A percentile compares a stretch with the other conserved stretches of the same genome.
Conservation (phyloP, 23 red algal species). For the Chondrus crispus region DNA sequence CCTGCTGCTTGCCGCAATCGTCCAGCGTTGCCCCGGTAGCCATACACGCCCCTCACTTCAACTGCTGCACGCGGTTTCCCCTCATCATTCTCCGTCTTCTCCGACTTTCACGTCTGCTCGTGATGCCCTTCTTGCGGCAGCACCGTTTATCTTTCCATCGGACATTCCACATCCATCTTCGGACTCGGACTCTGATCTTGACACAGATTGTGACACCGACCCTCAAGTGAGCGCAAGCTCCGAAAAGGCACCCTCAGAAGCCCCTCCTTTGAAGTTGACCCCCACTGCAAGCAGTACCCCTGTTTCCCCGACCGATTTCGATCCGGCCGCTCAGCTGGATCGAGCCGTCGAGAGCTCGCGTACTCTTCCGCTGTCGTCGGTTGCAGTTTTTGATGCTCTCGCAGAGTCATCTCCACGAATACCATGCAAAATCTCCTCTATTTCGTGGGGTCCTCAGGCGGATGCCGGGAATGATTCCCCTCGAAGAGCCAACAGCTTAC, state of each 20-base stretch:
- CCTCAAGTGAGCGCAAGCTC: neutral
- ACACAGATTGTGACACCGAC: neutral
- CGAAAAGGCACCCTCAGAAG: neutral
- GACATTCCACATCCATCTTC: neutral
- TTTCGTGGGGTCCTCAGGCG: neutral
- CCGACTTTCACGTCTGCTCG: neutral
- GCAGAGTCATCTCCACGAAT: neutral
- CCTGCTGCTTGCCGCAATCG: too few species aligned
- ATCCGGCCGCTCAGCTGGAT: neutral
- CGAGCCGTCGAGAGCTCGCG: neutral
- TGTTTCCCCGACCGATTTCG: neutral
- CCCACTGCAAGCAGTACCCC: neutral
- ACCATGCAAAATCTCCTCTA: neutral
- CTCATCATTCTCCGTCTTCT: neutral
- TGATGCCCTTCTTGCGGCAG: conserved; percentile 2
- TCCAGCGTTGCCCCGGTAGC: neutral
- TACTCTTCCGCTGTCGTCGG: neutral
- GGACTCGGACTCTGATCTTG: neutral
- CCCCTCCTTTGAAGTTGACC: neutral
- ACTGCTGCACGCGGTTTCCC: neutral
- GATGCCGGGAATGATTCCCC: neutral
- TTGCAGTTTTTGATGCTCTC: conserved; percentile 1
- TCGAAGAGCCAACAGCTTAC: conserved; percentile 24
- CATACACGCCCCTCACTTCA: neutral
- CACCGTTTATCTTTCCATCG: neutral